phyloP scores from a whole-genome alignment of 495 filamentous ascomycete species.

The Baudoinia panamericana region DNA sequence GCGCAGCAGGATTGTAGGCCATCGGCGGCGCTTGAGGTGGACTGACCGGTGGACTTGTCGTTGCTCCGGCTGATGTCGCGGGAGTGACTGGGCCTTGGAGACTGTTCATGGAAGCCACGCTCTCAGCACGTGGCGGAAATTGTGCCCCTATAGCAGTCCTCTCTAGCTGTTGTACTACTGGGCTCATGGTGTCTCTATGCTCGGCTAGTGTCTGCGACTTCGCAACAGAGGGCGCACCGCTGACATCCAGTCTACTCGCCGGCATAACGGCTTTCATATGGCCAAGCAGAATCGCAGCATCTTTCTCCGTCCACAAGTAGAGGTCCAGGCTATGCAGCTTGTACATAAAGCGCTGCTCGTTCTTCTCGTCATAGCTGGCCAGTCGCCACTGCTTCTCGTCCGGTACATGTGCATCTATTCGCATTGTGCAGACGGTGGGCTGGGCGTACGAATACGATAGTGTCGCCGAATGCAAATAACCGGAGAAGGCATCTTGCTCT shows the following conservation, averaged over 20 bases:
- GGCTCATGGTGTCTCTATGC: slow-evolving; percentile 47
- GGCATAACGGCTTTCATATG: slow-evolving; percentile 47
- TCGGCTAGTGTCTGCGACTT: slow-evolving; percentile 29
- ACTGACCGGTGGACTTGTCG: slow-evolving; percentile 24
- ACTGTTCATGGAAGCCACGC: slow-evolving; percentile 28
- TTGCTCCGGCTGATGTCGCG: slow-evolving; percentile 31
- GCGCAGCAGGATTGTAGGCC: slow-evolving; percentile 82
- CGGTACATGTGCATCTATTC: slow-evolving; percentile 41
- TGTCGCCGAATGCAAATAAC: slow-evolving; percentile 49
- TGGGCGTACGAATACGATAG: slow-evolving; percentile 67
- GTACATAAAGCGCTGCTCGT: slow-evolving; percentile 58
- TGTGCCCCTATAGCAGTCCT: slow-evolving; percentile 56
- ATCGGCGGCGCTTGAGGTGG: slow-evolving; percentile 49
- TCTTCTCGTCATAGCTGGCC: slow-evolving; percentile 52
- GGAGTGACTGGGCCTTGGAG: slow-evolving; percentile 35
- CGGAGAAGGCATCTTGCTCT: slow-evolving; percentile 83
- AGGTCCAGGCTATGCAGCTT: slow-evolving; percentile 73
- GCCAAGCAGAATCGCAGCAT: slow-evolving; percentile 62
- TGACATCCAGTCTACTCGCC: slow-evolving; percentile 44
- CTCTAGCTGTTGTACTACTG: slow-evolving; percentile 76
- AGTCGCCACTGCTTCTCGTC: slow-evolving; percentile 61
- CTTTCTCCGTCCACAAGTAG: slow-evolving; percentile 75
- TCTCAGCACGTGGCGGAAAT: slow-evolving; percentile 23
- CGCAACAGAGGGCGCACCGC: slow-evolving; percentile 31
- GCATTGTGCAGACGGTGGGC: slow-evolving; percentile 59